Evolutionary conservation across 192 early-diverging fungal genomes (phyloP), one percentile per base, ranked within the genome.

Genomic region (Mortierella claussenii): DNA sequence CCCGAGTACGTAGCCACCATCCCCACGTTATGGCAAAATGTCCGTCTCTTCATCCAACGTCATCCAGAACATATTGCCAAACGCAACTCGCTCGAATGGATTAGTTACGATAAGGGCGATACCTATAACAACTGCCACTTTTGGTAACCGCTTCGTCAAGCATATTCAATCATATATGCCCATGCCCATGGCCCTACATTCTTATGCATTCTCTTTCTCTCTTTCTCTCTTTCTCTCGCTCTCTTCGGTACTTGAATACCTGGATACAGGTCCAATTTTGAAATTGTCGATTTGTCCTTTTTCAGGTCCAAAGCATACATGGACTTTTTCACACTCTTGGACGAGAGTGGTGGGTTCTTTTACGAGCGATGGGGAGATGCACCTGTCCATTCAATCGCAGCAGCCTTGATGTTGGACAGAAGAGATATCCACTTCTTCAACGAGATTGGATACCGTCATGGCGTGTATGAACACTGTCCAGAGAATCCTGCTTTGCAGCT

Each of bases 261-360:
- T 42, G 8, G 10, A 42, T 92, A 89, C 54, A 94, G 94, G 93
- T 89, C 88, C 43, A 96, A 96, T 56, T 96, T 96, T 82, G 95
- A 96, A 75, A 95, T 96, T 58, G 92, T 83, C 30, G 80, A 89
- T 57, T 66, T 93, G 52, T 82, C 89, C 15, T 87, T 95, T 54
- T 91, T 89, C 61, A 76, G 90, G 46, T 88, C 85, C 61, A 65
- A 85, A 21, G 83, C 81, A 0, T 94, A 94, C 69, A 76, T 81
- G 40, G 82, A 85, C 26, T 93, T 83, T 45, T 88, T 88, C 53
- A 75, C 84, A 24, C 85, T 88, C 37, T 78, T 96, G 27, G 95
- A 96, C 60, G 66, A 86, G 44, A 64, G 84, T 2, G 94, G 95
- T 32, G 95, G 95, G 11, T 95, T 95, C 85, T 96, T 92, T 62